Base-by-base conservation (phyloP, 805 yeast genomes). In the Yarrowia porcina region DNA sequence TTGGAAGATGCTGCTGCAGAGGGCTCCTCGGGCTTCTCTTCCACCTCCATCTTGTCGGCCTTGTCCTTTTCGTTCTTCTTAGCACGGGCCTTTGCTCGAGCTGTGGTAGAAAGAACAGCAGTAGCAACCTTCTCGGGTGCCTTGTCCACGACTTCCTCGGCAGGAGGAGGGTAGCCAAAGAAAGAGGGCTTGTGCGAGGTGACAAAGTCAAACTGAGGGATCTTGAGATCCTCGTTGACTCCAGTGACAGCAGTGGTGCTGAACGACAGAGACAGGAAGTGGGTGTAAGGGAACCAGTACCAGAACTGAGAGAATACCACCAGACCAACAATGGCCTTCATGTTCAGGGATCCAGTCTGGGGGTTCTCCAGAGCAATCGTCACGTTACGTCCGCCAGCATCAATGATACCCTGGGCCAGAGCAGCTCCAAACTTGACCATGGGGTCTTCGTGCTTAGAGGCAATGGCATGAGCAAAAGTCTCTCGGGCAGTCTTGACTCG, bases 241-340 rank as follows among this genome's bases (percentile, higher is more conserved):
- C 97, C 97, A 68, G 90, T 85, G 20, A 93, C 82, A 7, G 96
- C 84, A 1, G 98, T 94, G 61, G 99, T 97, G 9, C 94, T 83
- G 76, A 92, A 92, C 35, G 97, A 90, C 68, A 94, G 82, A 18
- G 96, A 86, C 70, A 94, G 78, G 78, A 94, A 94, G 76, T 94
- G 98, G 1, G 97, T 84, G 64, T 92, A 81, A 65, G 99, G 99
- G 84, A 87, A 94, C 99, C 99, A 94, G 76, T 91, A 90, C 99
- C 99, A 94, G 72, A 89, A 89, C 77, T 94, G 99, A 11, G 88
- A 79, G 73, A 94, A 94, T 65, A 94, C 83, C 0, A 94, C 85
- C 68, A 94, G 78, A 39, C 99, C 99, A 64, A 92, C 96, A 69
- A 94, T 87, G 0, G 97, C 94, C 74, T 89, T 88, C 72, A 87